phyloP scores from a whole-genome alignment of 2,329 filamentous ascomycete species.

The Emmonsiellopsis sp. region DNA sequence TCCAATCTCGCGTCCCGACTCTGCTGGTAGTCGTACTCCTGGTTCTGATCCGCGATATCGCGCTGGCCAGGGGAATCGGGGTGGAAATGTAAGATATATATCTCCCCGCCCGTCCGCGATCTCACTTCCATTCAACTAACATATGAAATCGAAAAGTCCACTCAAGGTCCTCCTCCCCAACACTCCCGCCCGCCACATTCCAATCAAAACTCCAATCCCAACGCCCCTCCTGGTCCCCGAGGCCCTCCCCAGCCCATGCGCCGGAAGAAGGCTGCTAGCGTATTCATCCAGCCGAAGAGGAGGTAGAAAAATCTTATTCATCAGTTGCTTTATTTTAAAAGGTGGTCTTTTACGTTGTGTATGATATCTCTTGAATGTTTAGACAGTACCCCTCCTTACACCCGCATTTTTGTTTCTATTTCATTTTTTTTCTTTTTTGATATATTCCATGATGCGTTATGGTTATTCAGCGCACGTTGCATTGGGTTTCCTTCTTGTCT shows the following conservation, averaged over 20 bases:
- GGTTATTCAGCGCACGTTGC: too few species aligned
- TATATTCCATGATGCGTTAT: too few species aligned
- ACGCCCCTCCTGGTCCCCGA: conserved; percentile 6
- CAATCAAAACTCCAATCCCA: conserved; percentile 8
- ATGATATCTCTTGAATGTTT: neutral
- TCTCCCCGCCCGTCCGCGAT: too few species aligned
- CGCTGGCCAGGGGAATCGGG: too few species aligned
- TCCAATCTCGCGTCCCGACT: neutral
- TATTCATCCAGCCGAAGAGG: conserved; percentile 34
- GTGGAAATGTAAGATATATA: too few species aligned
- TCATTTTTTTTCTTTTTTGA: too few species aligned
- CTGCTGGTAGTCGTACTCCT: neutral
- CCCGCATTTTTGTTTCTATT: too few species aligned
- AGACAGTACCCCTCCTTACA: too few species aligned
- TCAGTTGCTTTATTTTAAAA: neutral
- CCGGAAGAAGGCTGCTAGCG: conserved; percentile 31
- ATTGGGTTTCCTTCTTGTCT: too few species aligned
- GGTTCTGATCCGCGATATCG: too few species aligned
- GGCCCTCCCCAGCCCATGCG: conserved; percentile 25
- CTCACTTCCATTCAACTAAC: too few species aligned
- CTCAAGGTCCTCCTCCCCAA: neutral
- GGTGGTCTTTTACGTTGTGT: neutral
- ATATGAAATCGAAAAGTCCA: too few species aligned
- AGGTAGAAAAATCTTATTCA: conserved; percentile 8
- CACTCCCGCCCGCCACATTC: conserved; percentile 1